Base-by-base conservation (phyloP, 108 stramenopile species). In the Cyclotella choctawhatcheeana region DNA sequence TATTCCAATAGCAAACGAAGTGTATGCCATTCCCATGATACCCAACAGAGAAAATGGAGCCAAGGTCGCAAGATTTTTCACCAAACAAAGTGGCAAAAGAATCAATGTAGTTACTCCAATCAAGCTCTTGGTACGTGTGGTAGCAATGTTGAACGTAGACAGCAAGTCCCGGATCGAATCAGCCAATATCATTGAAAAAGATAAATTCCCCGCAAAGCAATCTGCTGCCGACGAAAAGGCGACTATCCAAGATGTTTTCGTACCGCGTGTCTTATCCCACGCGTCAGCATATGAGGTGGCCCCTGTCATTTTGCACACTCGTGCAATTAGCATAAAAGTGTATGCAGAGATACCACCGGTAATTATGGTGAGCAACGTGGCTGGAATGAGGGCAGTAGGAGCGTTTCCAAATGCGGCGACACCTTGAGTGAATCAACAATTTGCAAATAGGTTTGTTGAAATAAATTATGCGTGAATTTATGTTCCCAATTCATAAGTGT, bases 401-500 rank as follows among this genome's bases (percentile, higher is more conserved):
- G 80, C 86, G 69, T 90, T 84, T 13, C 90, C 93, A 76, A 92
- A 98, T 0, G 93, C 95, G 20, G 98, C 98, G 56, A 97, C 91
- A 24, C 98, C 98, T 61, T 21, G 10, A 3, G 20, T 44, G 34
- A 6, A 30, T 0, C 24, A 54, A 48, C 27, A 25, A 24, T 7
- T 20, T 21, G 17, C 4, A 3, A 4, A 30, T 14, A 20, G 30
- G 40, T 5, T 20, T 48, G 13, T n/a, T 12, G 32, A 17, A 27
- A 67, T 33, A 67, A 54, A 37, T 48, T 8, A n/a, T n/a, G n/a
- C n/a, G n/a, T n/a, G n/a, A n/a, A n/a, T n/a, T n/a, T n/a, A n/a
- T n/a, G n/a, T n/a, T n/a, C n/a, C n/a, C n/a, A n/a, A n/a, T n/a
- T n/a, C n/a, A n/a, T n/a, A n/a, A n/a, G n/a, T n/a, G n/a, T n/a